Base-by-base conservation (phyloP, 2,329 filamentous ascomycete genomes). In the Cytospora paraplurivora region DNA sequence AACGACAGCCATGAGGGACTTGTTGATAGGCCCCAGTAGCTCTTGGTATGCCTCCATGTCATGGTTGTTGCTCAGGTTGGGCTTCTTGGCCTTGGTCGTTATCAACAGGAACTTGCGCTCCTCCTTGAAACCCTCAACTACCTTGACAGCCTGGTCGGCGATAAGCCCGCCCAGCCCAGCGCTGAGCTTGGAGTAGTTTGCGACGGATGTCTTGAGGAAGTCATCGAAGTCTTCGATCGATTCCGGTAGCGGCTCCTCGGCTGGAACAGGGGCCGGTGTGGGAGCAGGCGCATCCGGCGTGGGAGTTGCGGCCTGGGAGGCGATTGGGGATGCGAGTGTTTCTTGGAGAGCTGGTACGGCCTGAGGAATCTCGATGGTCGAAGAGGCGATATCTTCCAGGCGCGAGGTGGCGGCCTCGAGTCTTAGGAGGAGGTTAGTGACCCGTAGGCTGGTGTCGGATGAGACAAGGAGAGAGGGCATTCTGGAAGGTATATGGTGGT, bases 341-440 rank as follows among this genome's bases (percentile, higher is more conserved):
- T 77, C 76, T 55, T 77, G 76, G 41, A 81, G 76, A 35, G 78
- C 75, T 67, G 82, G 76, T 49, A 79, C 78, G 67, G 79, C 81
- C 72, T 79, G 83, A 62, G 82, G 82, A 3, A 84, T 76, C 69
- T 90, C 88, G 69, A 85, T 79, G 61, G 84, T 86, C 17, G 92
- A 89, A 69, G 91, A 88, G 53, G 95, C 94, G 73, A 99, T 97
- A 76, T 99, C 95, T 81, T 99, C 95, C 62, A 99, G 87, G 64
- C 95, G 89, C 68, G 93, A 95, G 59, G 95, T 99, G 47, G 95
- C 95, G 76, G 95, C 95, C 84, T 99, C 95, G 71, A 99, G 90
- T 79, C 95, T 99, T 75, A 69, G 68, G 62, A 81, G 73, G 65
- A 74, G 64, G 77, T 87, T 76, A 86, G 85, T 72, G 75, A 69